Percentiles rank a stretch among this genome's conserved stretches.
Evolutionary conservation across 805 yeast genomes (phyloP).

Genomic region (Saccharomyces kudriavzevii): DNA sequence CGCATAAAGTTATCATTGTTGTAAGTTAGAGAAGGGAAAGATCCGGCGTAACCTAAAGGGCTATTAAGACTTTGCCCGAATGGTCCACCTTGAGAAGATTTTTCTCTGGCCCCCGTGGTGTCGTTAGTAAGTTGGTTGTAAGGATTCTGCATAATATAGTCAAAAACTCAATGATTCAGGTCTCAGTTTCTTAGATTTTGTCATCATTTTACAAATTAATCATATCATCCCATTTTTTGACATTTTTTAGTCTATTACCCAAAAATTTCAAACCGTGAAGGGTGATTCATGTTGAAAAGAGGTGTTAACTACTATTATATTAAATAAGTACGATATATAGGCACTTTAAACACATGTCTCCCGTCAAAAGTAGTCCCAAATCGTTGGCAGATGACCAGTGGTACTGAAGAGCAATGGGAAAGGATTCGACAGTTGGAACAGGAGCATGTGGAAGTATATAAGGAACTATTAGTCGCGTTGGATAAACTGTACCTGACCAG

Average conservation of each 20-base stretch:
- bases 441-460: slow-evolving; percentile 29
- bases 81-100: background rate
- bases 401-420: slow-evolving; percentile 6
- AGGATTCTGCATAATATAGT: background rate
- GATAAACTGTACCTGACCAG: slow-evolving; percentile 28
- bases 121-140: background rate
- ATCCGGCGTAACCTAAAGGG: background rate
- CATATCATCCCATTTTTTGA: background rate
- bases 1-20: background rate
- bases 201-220: background rate
- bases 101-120: background rate
- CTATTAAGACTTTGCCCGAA: background rate
- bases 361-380: background rate
- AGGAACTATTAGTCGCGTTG: slow-evolving; percentile 25
- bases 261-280: background rate
- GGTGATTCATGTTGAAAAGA: background rate
- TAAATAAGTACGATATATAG: background rate
- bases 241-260: background rate
- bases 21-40: background rate
- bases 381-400: background rate
- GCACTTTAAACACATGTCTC: background rate
- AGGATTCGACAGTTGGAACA: slow-evolving; percentile 18
- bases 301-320: background rate
- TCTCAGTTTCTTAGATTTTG: background rate
- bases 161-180: background rate